These are phyloP conservation scores for Boletus coccyginus DNA, from an alignment of 768 basidiomycete species.

Conservation along the genomic window DNA sequence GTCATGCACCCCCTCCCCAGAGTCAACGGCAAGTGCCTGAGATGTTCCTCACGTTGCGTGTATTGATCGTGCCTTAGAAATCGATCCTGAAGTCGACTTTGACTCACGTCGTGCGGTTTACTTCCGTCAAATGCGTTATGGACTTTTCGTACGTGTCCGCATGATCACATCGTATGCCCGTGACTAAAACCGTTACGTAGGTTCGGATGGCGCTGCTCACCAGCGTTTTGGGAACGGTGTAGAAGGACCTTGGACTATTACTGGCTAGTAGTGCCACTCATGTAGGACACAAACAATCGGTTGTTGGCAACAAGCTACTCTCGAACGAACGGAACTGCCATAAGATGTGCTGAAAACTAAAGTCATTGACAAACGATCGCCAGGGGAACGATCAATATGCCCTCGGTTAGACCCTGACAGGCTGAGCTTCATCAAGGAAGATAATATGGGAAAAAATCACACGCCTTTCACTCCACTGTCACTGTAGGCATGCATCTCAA, in stretches of 20 bases:
- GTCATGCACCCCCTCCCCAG: conserved; percentile 99
- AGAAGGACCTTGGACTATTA: neutral
- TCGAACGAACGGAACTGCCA: too few species aligned
- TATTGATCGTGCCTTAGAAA: conserved; percentile 58
- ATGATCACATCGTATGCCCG: neutral
- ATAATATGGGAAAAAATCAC: too few species aligned
- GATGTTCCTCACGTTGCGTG: neutral
- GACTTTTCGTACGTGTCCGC: conserved; percentile 77
- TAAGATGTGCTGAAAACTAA: too few species aligned
- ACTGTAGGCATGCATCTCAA: too few species aligned
- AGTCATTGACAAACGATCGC: too few species aligned
- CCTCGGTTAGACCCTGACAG: too few species aligned
- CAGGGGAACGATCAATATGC: too few species aligned
- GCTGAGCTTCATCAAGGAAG: too few species aligned
- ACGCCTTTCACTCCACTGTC: too few species aligned
- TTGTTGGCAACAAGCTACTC: neutral
- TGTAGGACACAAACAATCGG: neutral
- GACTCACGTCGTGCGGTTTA: conserved; percentile 92
- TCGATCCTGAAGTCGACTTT: conserved; percentile 97
- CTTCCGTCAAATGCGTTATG: conserved; percentile 98
- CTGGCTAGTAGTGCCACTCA: too few species aligned
- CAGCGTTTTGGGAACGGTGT: conserved; percentile 49
- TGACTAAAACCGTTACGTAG: conserved; percentile 32
- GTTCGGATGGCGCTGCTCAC: conserved; percentile 80
- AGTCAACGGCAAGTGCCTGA: conserved; percentile 63